Conservation (phyloP, 2,329 filamentous ascomycete species). For the Colletotrichum australisinense region DNA sequence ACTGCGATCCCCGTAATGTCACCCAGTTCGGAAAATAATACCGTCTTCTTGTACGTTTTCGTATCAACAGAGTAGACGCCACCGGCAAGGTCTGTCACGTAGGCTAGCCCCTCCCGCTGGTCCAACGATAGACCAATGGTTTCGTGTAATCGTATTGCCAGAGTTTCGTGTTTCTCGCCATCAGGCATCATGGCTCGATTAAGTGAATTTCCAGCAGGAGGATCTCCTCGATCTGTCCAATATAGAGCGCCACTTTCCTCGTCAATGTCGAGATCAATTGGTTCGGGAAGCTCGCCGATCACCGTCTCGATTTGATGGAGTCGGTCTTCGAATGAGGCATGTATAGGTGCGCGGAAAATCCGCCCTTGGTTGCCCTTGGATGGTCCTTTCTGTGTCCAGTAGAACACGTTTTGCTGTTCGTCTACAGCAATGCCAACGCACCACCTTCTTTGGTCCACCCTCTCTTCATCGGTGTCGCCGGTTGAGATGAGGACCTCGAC, state of each 20-base stretch:
- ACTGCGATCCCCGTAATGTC: slow-evolving; percentile 4
- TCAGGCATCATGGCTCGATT: not conserved
- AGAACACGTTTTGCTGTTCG: slow-evolving; percentile 9
- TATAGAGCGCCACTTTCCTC: not conserved
- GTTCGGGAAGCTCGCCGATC: slow-evolving; percentile 5
- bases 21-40: slow-evolving; percentile 8
- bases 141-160: slow-evolving; percentile 20
- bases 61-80: slow-evolving; percentile 9
- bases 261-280: slow-evolving; percentile 20
- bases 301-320: not conserved
- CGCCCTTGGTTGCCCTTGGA: slow-evolving; percentile 16
- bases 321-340: not conserved
- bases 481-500: slow-evolving; percentile 17
- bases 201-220: slow-evolving; percentile 11
- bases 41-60: not conserved
- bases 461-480: not conserved
- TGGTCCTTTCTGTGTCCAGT: slow-evolving; percentile 22
- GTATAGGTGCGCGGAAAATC: slow-evolving; percentile 9
- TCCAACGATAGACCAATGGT: slow-evolving; percentile 9
- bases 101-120: not conserved
- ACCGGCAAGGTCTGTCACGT: slow-evolving; percentile 14
- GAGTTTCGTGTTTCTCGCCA: not conserved
- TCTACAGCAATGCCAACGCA: slow-evolving; percentile 21
- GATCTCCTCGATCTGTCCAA: slow-evolving; percentile 26
- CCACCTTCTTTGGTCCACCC: slow-evolving; percentile 5